Conservation (phyloP, 306 rosid genomes). For the Sesbania bispinosa region DNA sequence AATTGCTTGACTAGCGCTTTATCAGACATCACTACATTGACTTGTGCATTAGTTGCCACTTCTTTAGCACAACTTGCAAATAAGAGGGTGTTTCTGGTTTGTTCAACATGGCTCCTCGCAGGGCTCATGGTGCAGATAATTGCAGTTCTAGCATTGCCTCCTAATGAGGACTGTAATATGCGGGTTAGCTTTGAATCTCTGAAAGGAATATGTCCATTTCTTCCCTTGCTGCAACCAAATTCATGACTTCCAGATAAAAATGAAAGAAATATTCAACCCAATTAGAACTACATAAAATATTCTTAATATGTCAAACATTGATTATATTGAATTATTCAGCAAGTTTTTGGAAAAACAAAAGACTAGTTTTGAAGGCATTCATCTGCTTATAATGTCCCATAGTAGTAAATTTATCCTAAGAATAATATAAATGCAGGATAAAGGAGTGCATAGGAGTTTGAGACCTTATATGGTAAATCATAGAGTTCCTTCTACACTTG, state of each 20-base stretch:
- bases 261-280: neutral
- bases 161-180: conserved; percentile 91
- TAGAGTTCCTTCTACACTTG: neutral
- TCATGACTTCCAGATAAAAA: conserved; percentile 13
- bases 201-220: conserved; percentile 94
- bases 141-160: conserved; percentile 98
- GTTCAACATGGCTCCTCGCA: conserved; percentile 86
- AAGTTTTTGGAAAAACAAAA: conserved; percentile 2
- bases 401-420: neutral
- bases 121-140: conserved; percentile 99
- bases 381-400: neutral
- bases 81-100: conserved; percentile 94
- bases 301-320: neutral
- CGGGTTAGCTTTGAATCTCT: conserved; percentile 99
- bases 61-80: conserved; percentile 98
- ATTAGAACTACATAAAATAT: neutral
- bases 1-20: conserved; percentile 92
- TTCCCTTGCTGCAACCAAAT: conserved; percentile 79
- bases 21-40: conserved; percentile 90
- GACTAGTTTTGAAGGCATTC: neutral
- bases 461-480: neutral
- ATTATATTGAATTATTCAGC: neutral
- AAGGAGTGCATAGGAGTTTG: neutral
- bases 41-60: conserved; percentile 85
- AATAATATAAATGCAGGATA: neutral